Base-by-base conservation (phyloP, 331 rosid genomes). In the Malus hybrid region DNA sequence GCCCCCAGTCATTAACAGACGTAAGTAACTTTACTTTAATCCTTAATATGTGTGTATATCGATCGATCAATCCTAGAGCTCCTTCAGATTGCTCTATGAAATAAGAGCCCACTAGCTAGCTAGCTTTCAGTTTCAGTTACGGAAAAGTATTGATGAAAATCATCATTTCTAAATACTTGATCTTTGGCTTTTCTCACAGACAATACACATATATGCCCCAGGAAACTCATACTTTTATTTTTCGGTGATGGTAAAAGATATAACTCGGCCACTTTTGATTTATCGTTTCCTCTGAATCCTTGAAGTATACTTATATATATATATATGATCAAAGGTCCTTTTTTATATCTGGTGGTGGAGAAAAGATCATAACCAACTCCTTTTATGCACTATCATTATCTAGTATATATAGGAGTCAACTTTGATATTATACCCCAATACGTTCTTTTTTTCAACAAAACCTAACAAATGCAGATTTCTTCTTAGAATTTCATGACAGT, bases 1-100 rank as follows among this genome's bases (percentile, higher is more conserved):
- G 74, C 94, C 97, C 72, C 93, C 94, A 0, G 82, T 73, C 77
- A 84, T 86, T 27, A 93, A 89, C 75, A 86, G 96, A 88, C 97
- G 98, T 91, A 68, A 77, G 97, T 73, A n/a, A 56, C 34, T 18
- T 44, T n/a, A 55, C 18, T 10, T 62, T 55, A 71, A 36, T 61
- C 20, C 14, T 19, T 19, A 6, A 46, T 76, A 27, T 7, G 13
- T 71, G 34, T 32, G 27, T 63, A 18, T 22, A n/a, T 19, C 28
- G 3, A 42, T 65, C 42, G 42, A 34, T 34, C 42, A 32, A 32
- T 32, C 6, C 42, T 34, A 34, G 42, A 34, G 9, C 42, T 34
- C 39, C 8, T 34, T 34, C 39, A 34, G 39, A 34, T 6, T 34
- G 39, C 39, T 34, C 42, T 34, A 34, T 7, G 42, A 34, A 34